Evolutionary conservation across 306 rosid genomes (phyloP).

Genomic region (Ziziphus jujuba): DNA sequence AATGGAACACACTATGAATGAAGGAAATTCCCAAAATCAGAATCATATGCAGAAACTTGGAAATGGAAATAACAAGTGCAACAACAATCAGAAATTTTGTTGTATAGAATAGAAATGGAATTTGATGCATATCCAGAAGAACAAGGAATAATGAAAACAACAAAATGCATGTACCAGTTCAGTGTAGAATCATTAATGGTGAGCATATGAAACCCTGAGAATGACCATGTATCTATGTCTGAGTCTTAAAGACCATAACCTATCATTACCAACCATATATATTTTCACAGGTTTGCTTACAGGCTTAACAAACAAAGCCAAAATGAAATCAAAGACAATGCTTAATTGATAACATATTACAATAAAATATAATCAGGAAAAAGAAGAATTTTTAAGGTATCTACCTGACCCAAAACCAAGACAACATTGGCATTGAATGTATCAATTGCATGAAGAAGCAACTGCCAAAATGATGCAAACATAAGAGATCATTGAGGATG

Average conservation of each 20-base stretch:
- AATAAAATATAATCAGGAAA: not conserved
- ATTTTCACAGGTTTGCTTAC: too few species aligned
- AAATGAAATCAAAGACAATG: not conserved
- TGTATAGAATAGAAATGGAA: too few species aligned
- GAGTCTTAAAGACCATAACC: too few species aligned
- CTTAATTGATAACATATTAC: not conserved
- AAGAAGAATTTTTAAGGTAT: slow-evolving; percentile 10
- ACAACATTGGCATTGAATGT: slow-evolving; percentile 82
- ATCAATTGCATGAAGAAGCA: slow-evolving; percentile 87
- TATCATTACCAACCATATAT: too few species aligned
- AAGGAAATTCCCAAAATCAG: not conserved
- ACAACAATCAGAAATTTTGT: too few species aligned
- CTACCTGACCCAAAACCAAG: slow-evolving; percentile 94
- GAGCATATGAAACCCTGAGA: too few species aligned
- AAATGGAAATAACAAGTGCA: not conserved
- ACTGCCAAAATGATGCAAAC: slow-evolving; percentile 49
- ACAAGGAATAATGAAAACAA: too few species aligned
- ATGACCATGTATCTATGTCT: too few species aligned
- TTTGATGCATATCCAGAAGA: too few species aligned
- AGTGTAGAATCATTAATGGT: too few species aligned
- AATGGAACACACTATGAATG: not conserved
- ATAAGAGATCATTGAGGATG: slow-evolving; percentile 2
- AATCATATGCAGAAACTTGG: not conserved
- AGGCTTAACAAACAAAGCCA: not conserved
- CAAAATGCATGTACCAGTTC: too few species aligned